Evolutionary conservation across 805 yeast genomes (phyloP), one percentile per base, ranked within the genome.

Genomic region (Hanseniaspora jakobsenii): DNA sequence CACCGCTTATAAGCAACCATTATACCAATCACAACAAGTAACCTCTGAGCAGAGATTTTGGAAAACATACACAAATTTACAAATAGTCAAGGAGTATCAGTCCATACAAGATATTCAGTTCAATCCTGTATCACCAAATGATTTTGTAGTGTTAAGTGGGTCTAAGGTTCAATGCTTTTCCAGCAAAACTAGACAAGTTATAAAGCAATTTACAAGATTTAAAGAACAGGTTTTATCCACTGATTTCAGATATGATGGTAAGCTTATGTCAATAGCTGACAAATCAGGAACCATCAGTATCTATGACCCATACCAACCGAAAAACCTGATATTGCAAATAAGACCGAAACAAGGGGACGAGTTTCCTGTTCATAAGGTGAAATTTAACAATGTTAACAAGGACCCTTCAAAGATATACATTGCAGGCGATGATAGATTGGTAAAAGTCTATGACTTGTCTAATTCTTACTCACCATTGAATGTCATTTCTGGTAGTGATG

Each of bases 1-100:
- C 7, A 67, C 72, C 22, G 78, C 76, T 23, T 72, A 71, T 24
- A 71, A 83, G 57, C 77, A 75, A 49, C 81, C 95, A 1, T 77
- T 82, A 1, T 70, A 84, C 40, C 93, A 95, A 2, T 77, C 82
- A 9, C 81, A 77, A 55, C 65, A 61, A 37, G 78, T 87, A 2
- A 84, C 95, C 0, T 89, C 95, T 1, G 97, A 89, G 52, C 94
- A 86, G 56, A 71, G 93, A 53, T 89, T 82, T 65, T 91, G 97
- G 97, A 70, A 93, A 53, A 82, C 85, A 6, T 87, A 79, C 60
- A 69, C 73, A 24, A 80, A 77, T 51, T 89, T 97, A 2, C 89
- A 89, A 58, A 69, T 91, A 30, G 85, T 87, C 22, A 89, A 91
- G 60, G 97, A 91, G 60, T 89, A 83, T 63, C 86, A 83, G 61